A percentile compares a stretch with the other conserved stretches of the same genome.
These are phyloP conservation scores for Meyerozyma elateridarum DNA, from an alignment of 1,139 yeast species.

Conservation along the genomic window DNA sequence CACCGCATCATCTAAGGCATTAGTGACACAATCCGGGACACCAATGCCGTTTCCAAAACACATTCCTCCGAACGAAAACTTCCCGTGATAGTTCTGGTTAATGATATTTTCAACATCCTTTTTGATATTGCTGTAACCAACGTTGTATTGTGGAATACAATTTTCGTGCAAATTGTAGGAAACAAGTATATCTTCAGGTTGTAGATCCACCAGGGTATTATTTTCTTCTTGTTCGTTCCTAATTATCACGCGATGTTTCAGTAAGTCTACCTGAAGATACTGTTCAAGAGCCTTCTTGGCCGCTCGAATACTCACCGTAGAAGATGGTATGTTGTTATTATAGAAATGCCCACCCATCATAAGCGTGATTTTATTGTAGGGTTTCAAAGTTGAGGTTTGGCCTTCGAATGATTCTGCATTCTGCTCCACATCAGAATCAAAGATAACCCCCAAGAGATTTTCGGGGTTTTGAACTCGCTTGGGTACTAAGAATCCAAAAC, in stretches of 20 bases:
- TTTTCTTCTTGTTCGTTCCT: conserved; percentile 23
- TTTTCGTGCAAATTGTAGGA: conserved; percentile 35
- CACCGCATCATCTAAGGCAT: conserved; percentile 56
- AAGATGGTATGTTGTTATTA: conserved; percentile 36
- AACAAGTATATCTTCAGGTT: conserved; percentile 27
- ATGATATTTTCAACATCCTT: conserved; percentile 29
- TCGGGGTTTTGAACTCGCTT: conserved; percentile 48
- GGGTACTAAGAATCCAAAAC: conserved; percentile 91
- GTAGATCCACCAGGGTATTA: conserved; percentile 20
- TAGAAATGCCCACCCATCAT: conserved; percentile 85
- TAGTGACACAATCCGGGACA: conserved; percentile 79
- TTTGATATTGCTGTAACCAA: conserved; percentile 60
- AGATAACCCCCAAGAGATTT: conserved; percentile 76
- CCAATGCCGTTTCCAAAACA: conserved; percentile 82
- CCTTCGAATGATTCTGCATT: conserved; percentile 28
- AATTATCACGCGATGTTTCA: conserved; percentile 24
- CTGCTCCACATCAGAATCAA: conserved; percentile 77
- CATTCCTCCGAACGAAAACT: conserved; percentile 72
- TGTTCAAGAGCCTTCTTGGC: conserved; percentile 44
- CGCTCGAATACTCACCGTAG: conserved; percentile 37
- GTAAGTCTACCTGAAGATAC: conserved; percentile 46
- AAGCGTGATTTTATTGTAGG: conserved; percentile 69
- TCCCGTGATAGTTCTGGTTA: conserved; percentile 29
- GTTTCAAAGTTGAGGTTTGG: conserved; percentile 8
- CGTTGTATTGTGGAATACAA: conserved; percentile 79